A percentile compares a stretch with the other conserved stretches of the same genome.
Conservation (phyloP, 108 stramenopile species). For the Skeletonema marinoi region DNA sequence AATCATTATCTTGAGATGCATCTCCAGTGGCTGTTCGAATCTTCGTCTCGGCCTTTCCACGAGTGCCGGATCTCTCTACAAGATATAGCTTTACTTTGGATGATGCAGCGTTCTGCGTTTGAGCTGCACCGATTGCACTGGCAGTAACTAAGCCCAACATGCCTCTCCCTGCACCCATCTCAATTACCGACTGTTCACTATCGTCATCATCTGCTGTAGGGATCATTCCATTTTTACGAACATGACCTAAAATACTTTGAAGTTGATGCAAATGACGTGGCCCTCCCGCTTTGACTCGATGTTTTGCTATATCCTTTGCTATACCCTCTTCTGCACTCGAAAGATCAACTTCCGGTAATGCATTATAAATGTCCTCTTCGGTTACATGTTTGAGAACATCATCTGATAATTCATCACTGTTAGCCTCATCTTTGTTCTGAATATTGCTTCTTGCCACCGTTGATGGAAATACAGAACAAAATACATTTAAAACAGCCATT, state of each 20-base stretch:
- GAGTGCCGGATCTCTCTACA: conserved; percentile 78
- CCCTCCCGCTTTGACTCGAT: conserved; percentile 75
- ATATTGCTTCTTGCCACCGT: not conserved
- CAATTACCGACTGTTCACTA: conserved; percentile 38
- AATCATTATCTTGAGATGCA: conserved; percentile 6
- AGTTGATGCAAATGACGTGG: conserved; percentile 71
- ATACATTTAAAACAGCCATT: conserved; percentile 54
- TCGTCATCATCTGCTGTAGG: conserved; percentile 7
- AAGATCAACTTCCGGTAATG: conserved; percentile 60
- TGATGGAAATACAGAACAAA: conserved; percentile 54
- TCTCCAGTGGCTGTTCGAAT: conserved; percentile 49
- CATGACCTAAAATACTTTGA: conserved; percentile 77
- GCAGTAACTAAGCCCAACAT: conserved; percentile 79
- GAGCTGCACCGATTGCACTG: conserved; percentile 49
- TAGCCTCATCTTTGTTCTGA: not conserved
- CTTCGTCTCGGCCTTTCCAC: conserved; percentile 80
- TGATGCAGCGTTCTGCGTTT: not conserved
- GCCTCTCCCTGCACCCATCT: conserved; percentile 88
- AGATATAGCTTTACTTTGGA: conserved; percentile 57
- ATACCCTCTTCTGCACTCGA: conserved; percentile 52
- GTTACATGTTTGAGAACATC: conserved; percentile 25
- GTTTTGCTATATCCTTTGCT: conserved; percentile 35
- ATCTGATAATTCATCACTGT: conserved; percentile 3
- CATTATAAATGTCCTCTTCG: conserved; percentile 60
- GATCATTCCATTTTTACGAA: conserved; percentile 49